Conservation (phyloP, 148 eudicot genomes). For the Fagopyrum esculentum region DNA sequence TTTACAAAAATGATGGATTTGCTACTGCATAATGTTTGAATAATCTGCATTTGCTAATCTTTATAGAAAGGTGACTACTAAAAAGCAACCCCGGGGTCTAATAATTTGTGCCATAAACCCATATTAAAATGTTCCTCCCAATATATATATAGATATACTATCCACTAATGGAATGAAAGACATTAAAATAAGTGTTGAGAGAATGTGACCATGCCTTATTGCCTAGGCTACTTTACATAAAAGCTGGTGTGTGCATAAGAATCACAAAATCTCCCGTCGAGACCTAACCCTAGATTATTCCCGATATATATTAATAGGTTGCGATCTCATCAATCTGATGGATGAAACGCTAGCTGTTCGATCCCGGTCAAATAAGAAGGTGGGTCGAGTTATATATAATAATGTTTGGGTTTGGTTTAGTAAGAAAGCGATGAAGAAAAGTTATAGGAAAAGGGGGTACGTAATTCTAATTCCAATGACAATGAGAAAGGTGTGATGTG, state of each 20-base stretch:
- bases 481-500: slow-evolving; percentile 65
- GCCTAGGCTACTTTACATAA: not conserved
- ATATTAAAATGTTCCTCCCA: not conserved
- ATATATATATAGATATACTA: not conserved
- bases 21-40: not conserved
- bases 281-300: not conserved
- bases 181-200: not conserved
- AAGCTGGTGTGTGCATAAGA: not conserved
- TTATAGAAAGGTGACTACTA: not conserved
- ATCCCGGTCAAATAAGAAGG: too few relatives aligned
- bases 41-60: not conserved
- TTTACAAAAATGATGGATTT: not conserved
- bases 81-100: not conserved
- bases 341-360: too few relatives aligned
- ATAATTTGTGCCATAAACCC: not conserved
- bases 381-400: too few relatives aligned
- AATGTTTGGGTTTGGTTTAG: not conserved
- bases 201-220: not conserved
- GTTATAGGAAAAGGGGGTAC: slow-evolving; percentile 74
- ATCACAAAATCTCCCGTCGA: not conserved
- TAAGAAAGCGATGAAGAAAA: slow-evolving; percentile 13
- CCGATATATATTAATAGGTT: not conserved
- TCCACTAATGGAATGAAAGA: not conserved
- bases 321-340: too few relatives aligned
- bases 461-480: slow-evolving; percentile 57